Conservation (phyloP, 768 basidiomycete genomes). For the Naematelia encephala region DNA sequence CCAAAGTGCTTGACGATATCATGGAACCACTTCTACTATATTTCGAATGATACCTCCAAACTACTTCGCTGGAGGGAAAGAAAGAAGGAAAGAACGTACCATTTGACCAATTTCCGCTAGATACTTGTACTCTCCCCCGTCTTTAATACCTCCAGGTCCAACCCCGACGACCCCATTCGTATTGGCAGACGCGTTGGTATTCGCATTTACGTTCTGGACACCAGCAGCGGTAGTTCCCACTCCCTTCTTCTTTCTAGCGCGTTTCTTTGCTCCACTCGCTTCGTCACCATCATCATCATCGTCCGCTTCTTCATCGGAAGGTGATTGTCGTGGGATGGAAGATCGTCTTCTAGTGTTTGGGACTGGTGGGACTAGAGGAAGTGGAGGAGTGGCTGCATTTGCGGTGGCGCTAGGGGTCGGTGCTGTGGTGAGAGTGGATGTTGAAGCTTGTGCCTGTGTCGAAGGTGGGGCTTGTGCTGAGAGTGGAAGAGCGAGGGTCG, state of each 20-base stretch:
- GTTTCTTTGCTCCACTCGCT: slow-evolving; percentile 13
- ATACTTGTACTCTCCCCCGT: slow-evolving; percentile 67
- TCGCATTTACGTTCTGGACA: no score
- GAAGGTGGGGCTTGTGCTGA: not conserved
- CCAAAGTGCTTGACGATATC: not conserved
- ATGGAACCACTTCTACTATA: not conserved
- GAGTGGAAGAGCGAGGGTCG: not conserved
- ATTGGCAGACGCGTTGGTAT: no score
- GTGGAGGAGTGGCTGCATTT: not conserved
- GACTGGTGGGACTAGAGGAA: slow-evolving; percentile 6
- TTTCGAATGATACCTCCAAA: no score
- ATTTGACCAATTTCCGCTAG: slow-evolving; percentile 90
- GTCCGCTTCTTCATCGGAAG: slow-evolving; percentile 24
- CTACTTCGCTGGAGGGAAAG: not conserved
- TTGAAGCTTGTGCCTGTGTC: not conserved
- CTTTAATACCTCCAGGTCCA: not conserved
- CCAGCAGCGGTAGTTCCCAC: not conserved
- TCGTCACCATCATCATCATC: slow-evolving; percentile 16
- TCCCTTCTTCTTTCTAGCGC: slow-evolving; percentile 6
- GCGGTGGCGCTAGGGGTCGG: not conserved
- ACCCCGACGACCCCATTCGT: not conserved
- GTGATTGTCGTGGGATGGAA: slow-evolving; percentile 13
- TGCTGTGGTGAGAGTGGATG: not conserved
- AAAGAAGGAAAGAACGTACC: slow-evolving; percentile 55
- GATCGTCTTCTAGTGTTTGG: slow-evolving; percentile 3